A percentile compares a stretch with the other conserved stretches of the same genome.
These are phyloP conservation scores for Wickerhamiella slavikovae DNA, from an alignment of 805 yeast genomes.

Conservation along the genomic window DNA sequence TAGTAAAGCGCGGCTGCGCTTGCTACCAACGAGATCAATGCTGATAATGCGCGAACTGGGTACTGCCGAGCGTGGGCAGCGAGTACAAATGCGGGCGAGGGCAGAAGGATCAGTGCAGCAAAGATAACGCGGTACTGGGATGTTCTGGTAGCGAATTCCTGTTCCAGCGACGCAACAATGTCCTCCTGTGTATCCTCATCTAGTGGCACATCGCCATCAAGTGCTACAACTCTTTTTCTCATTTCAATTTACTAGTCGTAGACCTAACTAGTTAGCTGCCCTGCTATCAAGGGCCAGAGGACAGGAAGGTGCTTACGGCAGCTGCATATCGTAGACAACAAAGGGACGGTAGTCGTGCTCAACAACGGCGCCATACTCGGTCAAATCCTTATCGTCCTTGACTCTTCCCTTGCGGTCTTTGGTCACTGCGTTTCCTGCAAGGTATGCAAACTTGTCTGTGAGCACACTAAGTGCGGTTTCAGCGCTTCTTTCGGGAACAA, in stretches of 20 bases:
- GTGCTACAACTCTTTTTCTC: no score
- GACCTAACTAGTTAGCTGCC: no score
- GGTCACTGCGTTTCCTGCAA: slow-evolving; percentile 76
- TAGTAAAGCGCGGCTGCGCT: slow-evolving; percentile 12
- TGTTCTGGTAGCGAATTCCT: slow-evolving; percentile 10
- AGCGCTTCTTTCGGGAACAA: slow-evolving; percentile 25
- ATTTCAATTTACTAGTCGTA: no score
- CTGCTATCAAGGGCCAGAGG: no score
- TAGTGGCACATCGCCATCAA: slow-evolving; percentile 6
- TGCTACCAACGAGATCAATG: slow-evolving; percentile 11
- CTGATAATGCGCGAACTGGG: slow-evolving; percentile 13
- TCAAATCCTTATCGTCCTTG: slow-evolving; percentile 42
- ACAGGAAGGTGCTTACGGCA: slow-evolving; percentile 13
- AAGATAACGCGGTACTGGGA: slow-evolving; percentile 11
- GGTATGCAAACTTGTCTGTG: slow-evolving; percentile 58
- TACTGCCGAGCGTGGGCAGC: slow-evolving; percentile 13
- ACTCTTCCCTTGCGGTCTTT: slow-evolving; percentile 46
- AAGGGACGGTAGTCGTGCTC: slow-evolving; percentile 95
- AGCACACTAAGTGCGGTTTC: slow-evolving; percentile 49
- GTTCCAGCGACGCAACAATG: slow-evolving; percentile 10
- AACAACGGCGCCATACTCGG: slow-evolving; percentile 79
- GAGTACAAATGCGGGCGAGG: slow-evolving; percentile 15
- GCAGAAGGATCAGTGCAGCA: slow-evolving; percentile 12
- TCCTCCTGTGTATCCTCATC: slow-evolving; percentile 16
- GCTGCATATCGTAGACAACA: slow-evolving; percentile 48